Percentiles rank a stretch among this genome's conserved stretches.
phyloP scores from a whole-genome alignment of 2,329 filamentous ascomycete genomes.

The Calonectria hongkongensis region DNA sequence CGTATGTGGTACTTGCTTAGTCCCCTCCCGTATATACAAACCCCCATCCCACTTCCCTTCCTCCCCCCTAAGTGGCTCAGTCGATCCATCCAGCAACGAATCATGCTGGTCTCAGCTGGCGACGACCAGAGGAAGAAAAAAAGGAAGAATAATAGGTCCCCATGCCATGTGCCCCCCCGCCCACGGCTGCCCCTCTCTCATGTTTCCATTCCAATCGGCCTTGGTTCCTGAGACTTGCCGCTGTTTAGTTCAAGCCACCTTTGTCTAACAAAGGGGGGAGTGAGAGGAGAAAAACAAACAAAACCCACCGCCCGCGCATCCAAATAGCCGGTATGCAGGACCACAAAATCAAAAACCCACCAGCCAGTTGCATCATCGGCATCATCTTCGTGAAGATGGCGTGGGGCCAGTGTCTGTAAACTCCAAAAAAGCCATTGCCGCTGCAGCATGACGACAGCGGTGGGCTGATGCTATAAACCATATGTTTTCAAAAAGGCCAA shows the following conservation, averaged over 20 bases:
- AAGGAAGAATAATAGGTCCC: background rate
- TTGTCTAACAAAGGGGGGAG: constrained; percentile 11
- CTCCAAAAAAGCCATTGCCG: background rate
- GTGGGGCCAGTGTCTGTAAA: background rate
- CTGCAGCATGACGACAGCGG: background rate
- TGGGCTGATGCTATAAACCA: no score
- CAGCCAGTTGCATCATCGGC: background rate
- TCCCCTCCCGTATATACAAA: background rate
- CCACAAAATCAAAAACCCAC: background rate
- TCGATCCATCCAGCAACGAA: constrained; percentile 24
- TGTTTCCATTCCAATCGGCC: constrained; percentile 9
- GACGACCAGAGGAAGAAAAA: background rate
- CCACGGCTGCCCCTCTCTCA: background rate
- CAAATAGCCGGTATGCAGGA: constrained; percentile 2
- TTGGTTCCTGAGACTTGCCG: constrained; percentile 25
- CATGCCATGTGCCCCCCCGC: background rate
- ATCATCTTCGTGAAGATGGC: background rate
- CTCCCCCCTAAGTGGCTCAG: constrained; percentile 15
- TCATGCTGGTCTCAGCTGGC: constrained; percentile 18
- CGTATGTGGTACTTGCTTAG: background rate
- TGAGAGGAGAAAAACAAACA: background rate
- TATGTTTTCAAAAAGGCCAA: background rate
- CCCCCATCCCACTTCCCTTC: background rate
- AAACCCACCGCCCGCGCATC: background rate
- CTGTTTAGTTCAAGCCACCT: constrained; percentile 11